These are phyloP conservation scores for Neurospora sp. DNA, from an alignment of 495 filamentous ascomycete genomes.

Conservation along the genomic window DNA sequence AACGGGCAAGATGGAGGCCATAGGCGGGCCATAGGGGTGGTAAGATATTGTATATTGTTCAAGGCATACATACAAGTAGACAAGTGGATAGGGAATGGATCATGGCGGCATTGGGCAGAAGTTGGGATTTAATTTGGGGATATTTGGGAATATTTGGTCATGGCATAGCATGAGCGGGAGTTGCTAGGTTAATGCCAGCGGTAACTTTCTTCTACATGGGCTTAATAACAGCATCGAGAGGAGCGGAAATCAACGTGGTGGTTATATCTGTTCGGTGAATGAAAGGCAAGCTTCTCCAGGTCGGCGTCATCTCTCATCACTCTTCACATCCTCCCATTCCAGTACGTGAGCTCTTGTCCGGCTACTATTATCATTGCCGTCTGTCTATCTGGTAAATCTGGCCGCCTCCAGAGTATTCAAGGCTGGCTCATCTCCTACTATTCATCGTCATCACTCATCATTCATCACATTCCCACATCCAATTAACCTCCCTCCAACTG, in stretches of 20 bases:
- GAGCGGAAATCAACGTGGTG: not conserved
- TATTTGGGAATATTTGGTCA: too few species aligned
- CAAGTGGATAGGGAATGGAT: too few species aligned
- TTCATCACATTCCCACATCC: not conserved
- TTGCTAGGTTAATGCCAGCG: not conserved
- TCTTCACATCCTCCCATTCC: not conserved
- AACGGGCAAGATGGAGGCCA: too few species aligned
- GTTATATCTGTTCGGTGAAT: too few species aligned
- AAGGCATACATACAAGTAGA: too few species aligned
- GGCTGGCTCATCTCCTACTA: not conserved
- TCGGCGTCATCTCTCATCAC: not conserved
- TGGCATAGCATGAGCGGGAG: too few species aligned
- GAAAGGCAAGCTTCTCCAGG: not conserved
- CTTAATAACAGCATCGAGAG: not conserved
- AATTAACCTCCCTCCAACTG: not conserved
- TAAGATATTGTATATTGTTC: too few species aligned
- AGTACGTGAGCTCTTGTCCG: not conserved
- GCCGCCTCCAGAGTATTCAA: not conserved
- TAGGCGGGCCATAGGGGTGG: too few species aligned
- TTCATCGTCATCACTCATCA: not conserved
- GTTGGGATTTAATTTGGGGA: too few species aligned
- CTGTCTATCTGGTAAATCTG: not conserved
- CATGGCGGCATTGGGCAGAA: too few species aligned
- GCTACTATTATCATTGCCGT: not conserved
- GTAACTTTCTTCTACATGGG: not conserved